Base-by-base conservation (phyloP, 805 yeast genomes). In the Helenozyma rhizophorensis region DNA sequence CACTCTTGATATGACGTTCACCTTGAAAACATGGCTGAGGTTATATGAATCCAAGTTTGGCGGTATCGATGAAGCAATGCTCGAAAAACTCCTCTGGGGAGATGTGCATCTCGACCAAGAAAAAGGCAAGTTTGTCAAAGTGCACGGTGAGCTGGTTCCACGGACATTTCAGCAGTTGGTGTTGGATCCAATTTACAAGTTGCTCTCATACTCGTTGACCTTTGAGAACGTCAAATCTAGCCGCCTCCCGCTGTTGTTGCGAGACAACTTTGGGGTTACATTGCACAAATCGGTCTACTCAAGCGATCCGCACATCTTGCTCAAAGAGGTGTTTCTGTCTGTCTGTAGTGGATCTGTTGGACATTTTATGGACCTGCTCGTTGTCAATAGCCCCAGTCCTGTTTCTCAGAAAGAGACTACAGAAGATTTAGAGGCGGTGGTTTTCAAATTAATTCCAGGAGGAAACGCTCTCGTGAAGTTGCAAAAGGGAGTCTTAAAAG, bases 181-280 rank as follows among this genome's bases (percentile, higher is more conserved):
- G 6, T 58, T 88, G 7, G 77, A 76, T 16, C 98, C 97, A 2
- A 48, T 90, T 9, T 90, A 88, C 60, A 89, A 90, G 52, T 52
- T 89, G 7, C 59, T 80, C 23, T 68, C 86, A 0, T 68, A 74
- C 30, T 66, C 83, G 0, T 50, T 90, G 9, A 68, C 86, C 0
- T 65, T 71, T 22, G 72, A 72, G 12, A 58, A 73, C 2, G 53
- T 58, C 4, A 48, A 46, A 3, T 34, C 40, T 6, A 60, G 60
- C 0, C 19, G 7, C 8, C 51, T 86, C 12, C 51, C 69, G 8
- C 35, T 37, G 3, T 53, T 73, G 14, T 54, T 86, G n/a, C 61
- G 66, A 48, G 47, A 62, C 1, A 59, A 75, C 19, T 78, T 80
- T 34, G 66, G 70, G 4, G 57, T 76, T 14, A 42, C 56, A 2